These are phyloP conservation scores for Plasmopara halstedii DNA, from an alignment of 352 stramenopile genomes.

Conservation along the genomic window DNA sequence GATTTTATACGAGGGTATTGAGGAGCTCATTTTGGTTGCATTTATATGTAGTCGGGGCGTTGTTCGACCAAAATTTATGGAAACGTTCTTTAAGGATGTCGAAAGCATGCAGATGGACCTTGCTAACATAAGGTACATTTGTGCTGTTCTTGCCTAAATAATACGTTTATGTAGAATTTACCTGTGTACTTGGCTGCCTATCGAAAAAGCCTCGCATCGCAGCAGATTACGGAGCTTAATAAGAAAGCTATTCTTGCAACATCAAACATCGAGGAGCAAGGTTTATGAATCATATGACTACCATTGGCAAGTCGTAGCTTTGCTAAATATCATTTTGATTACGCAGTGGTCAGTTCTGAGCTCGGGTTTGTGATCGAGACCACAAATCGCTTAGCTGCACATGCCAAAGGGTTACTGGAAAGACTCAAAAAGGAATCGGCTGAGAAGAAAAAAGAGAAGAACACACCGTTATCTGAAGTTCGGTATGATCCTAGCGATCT, in stretches of 20 bases:
- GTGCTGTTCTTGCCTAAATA: neutral
- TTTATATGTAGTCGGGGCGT: constrained; percentile 29
- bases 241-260: constrained; percentile 90
- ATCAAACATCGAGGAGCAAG: constrained; percentile 88
- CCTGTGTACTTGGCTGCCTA: neutral
- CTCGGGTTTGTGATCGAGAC: constrained; percentile 87
- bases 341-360: constrained; percentile 81
- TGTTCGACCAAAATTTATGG: constrained; percentile 86
- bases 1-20: neutral
- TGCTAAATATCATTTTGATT: neutral
- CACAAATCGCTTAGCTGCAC: constrained; percentile 89
- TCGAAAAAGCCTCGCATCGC: constrained; percentile 62
- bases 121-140: constrained; percentile 69
- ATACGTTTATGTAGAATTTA: neutral
- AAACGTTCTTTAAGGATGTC: constrained; percentile 94
- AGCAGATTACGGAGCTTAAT: constrained; percentile 90
- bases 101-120: constrained; percentile 93
- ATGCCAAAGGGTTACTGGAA: constrained; percentile 83
- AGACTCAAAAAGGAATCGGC: constrained; percentile 93
- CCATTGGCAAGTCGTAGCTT: neutral
- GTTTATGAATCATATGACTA: constrained; percentile 7
- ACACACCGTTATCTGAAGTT: constrained; percentile 60
- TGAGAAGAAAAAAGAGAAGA: constrained; percentile 89
- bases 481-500: constrained; percentile 16
- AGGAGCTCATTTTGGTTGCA: neutral